Evolutionary conservation across 1,284 basidiomycete species (phyloP).

Genomic region (Irpex rosettiformis): DNA sequence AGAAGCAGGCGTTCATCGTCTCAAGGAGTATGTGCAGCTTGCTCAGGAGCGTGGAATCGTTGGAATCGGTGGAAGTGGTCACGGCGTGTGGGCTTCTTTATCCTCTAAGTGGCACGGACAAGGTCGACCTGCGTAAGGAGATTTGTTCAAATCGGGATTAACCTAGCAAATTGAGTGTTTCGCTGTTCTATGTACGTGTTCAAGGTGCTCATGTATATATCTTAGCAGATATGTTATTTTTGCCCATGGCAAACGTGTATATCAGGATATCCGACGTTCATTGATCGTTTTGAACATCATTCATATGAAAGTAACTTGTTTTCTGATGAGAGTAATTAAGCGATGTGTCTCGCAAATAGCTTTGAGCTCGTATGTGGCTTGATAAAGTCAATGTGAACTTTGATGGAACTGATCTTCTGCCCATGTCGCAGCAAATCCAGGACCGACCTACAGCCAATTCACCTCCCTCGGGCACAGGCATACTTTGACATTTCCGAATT

Average conservation of each 20-base stretch:
- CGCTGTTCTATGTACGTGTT: not conserved
- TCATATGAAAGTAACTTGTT: no score
- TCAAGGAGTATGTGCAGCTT: slow-evolving; percentile 41
- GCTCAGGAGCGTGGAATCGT: slow-evolving; percentile 46
- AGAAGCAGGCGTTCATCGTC: slow-evolving; percentile 39
- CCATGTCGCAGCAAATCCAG: not conserved
- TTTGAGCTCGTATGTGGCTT: not conserved
- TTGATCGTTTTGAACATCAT: no score
- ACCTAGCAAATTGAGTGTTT: not conserved
- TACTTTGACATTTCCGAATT: not conserved
- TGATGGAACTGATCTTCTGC: not conserved
- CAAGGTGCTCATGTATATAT: no score
- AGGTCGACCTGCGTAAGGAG: not conserved
- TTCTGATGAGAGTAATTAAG: not conserved
- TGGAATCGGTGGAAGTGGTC: slow-evolving; percentile 40
- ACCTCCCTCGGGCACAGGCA: not conserved
- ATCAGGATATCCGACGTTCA: no score
- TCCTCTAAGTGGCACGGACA: slow-evolving; percentile 5
- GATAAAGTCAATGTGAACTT: not conserved
- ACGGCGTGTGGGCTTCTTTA: slow-evolving; percentile 45
- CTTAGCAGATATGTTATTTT: no score
- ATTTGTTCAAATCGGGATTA: not conserved
- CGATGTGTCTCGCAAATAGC: not conserved
- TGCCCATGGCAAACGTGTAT: no score
- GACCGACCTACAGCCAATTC: not conserved